Base-by-base conservation (phyloP, 129 eudicot genomes). In the Pseudognaphalium luteoalbum region DNA sequence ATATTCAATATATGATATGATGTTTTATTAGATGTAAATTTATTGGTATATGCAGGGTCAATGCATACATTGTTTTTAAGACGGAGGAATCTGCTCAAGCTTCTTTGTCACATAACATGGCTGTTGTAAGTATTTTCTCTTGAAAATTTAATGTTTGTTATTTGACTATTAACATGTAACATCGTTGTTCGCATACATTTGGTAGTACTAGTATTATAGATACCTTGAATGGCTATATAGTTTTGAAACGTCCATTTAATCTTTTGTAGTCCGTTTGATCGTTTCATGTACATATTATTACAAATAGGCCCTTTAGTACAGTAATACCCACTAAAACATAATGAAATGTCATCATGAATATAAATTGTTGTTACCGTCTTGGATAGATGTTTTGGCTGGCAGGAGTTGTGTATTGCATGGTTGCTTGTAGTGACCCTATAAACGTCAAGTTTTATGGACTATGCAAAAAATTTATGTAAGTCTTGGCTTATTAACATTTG, bases 31-130 rank as follows among this genome's bases (percentile, higher is more conserved):
- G 72, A 76, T 14, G 42, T 76, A 30, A 39, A 57, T 64, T 10
- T 28, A 39, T 54, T 69, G 67, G 50, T 72, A 59, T 70, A 78
- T 83, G 86, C 92, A 94, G 99, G 91, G 94, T 94, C 66, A 83
- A 94, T 59, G 99, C 97, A 14, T 94, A 94, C 68, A 65, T 94
- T 66, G 99, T 91, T 52, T 94, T 94, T 71, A 87, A 83, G 81
- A 81, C 81, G 2, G 97, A 91, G 81, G 93, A 91, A 50, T 87
- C 93, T 68, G 97, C 92, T 33, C 91, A 87, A 82, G 92, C 91
- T 74, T 87, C 99, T 72, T 83, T 94, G 82, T 84, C 96, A 0
- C 96, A 94, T 78, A 94, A 94, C 85, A 94, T 94, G 99, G 85
- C 99, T 22, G 91, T 94, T 86, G 99, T 94, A 87, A 76, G 89